These are phyloP conservation scores for Kalmusia sp. DNA, from an alignment of 2,329 filamentous ascomycete species.

Conservation along the genomic window DNA sequence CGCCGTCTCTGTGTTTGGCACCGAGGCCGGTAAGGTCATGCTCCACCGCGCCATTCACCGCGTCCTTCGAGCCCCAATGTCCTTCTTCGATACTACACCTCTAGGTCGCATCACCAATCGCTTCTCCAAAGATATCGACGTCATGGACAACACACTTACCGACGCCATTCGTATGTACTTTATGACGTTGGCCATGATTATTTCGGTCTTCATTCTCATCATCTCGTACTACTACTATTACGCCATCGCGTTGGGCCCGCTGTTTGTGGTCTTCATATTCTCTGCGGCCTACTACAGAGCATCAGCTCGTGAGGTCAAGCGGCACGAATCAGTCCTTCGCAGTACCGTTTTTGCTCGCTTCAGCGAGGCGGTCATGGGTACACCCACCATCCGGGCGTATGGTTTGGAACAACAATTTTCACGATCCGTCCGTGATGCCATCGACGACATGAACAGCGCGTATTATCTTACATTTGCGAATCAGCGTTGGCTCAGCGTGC, in stretches of 20 bases:
- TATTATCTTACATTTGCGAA: conserved; percentile 97
- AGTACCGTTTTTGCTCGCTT: conserved; percentile 92
- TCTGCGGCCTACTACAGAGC: conserved; percentile 87
- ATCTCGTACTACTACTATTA: conserved; percentile 97
- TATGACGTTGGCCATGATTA: conserved; percentile 81
- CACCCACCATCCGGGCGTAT: conserved; percentile 87
- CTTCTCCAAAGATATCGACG: conserved; percentile 93
- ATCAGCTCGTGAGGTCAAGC: conserved; percentile 92
- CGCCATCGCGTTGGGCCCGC: conserved; percentile 69
- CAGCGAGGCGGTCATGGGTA: conserved; percentile 83
- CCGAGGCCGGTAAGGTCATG: conserved; percentile 81
- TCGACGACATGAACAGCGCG: conserved; percentile 91
- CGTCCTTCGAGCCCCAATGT: conserved; percentile 75
- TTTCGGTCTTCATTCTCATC: conserved; percentile 82
- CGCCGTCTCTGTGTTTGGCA: conserved; percentile 78
- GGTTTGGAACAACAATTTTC: conserved; percentile 80
- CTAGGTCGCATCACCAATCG: conserved; percentile 95
- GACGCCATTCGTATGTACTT: conserved; percentile 95
- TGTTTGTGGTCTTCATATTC: conserved; percentile 80
- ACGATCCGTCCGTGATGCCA: conserved; percentile 69
- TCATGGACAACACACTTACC: conserved; percentile 91
- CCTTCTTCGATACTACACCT: conserved; percentile 97
- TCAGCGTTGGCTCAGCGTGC: conserved; percentile 88
- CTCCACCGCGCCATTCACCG: conserved; percentile 79
- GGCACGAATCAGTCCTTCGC: conserved; percentile 87